Conservation (phyloP, 2,329 filamentous ascomycete species). For the Stemphylium beticola region DNA sequence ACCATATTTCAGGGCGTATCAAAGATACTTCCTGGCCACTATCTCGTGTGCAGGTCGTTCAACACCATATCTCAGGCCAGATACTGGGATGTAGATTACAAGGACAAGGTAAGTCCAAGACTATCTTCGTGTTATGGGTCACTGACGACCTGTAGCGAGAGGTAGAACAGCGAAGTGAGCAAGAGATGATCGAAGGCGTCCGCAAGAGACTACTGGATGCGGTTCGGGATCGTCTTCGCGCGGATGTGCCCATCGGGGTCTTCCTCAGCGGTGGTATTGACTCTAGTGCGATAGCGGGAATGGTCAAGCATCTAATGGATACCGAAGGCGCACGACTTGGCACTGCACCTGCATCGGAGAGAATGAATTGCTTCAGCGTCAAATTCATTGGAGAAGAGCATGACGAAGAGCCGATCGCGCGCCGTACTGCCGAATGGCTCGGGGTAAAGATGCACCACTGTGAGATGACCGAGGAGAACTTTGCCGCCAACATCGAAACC, state of each 20-base stretch:
- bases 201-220: slow-evolving; percentile 59
- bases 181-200: slow-evolving; percentile 60
- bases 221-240: slow-evolving; percentile 59
- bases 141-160: slow-evolving; percentile 12
- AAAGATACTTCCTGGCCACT: slow-evolving; percentile 39
- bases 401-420: slow-evolving; percentile 52
- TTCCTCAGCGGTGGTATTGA: slow-evolving; percentile 66
- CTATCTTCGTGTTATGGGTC: too few species aligned
- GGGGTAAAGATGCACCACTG: slow-evolving; percentile 54
- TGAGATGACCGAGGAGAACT: slow-evolving; percentile 48
- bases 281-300: slow-evolving; percentile 63
- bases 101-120: slow-evolving; percentile 54
- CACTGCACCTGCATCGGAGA: slow-evolving; percentile 42
- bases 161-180: slow-evolving; percentile 53
- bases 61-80: slow-evolving; percentile 48
- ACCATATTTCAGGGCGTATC: slow-evolving; percentile 60
- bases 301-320: slow-evolving; percentile 56
- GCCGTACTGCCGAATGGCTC: slow-evolving; percentile 57
- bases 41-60: slow-evolving; percentile 37
- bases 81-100: slow-evolving; percentile 63
- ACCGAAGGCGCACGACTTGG: slow-evolving; percentile 55
- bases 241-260: slow-evolving; percentile 64
- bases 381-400: slow-evolving; percentile 56
- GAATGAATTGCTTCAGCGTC: slow-evolving; percentile 58
- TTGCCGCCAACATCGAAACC: slow-evolving; percentile 54